A percentile compares a stretch with the other conserved stretches of the same genome.
Conservation (phyloP, 192 early-diverging fungal genomes). For the Dissophora ornata region DNA sequence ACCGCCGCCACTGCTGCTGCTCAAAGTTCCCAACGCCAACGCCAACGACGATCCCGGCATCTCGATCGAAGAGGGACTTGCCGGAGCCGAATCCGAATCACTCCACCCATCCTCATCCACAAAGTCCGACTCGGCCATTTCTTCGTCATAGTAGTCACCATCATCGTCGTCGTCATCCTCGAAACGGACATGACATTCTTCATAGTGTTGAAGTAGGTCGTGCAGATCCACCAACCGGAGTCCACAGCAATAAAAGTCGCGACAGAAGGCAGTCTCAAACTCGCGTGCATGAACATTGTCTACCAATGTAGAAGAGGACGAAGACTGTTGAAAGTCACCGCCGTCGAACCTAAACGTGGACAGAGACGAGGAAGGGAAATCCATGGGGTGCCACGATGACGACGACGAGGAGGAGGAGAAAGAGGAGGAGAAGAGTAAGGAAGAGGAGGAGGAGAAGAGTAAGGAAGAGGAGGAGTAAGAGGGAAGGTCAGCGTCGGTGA, state of each 20-base stretch:
- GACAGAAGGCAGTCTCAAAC: conserved; percentile 90
- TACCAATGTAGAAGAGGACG: not conserved
- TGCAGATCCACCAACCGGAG: conserved; percentile 86
- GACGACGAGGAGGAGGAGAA: not conserved
- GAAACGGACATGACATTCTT: conserved; percentile 91
- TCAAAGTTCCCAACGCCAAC: too few species aligned
- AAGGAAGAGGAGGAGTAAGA: not conserved
- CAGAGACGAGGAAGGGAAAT: not conserved
- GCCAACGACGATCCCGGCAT: too few species aligned
- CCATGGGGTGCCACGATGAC: conserved; percentile 4
- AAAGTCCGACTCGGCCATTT: conserved; percentile 2
- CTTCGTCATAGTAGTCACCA: not conserved
- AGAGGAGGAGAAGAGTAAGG: not conserved
- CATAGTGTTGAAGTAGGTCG: conserved; percentile 94
- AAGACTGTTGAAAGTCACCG: not conserved
- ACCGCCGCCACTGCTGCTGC: not conserved
- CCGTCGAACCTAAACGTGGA: conserved; percentile 16
- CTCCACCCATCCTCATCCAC: conserved; percentile 13
- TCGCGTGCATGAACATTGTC: conserved; percentile 66
- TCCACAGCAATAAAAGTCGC: conserved; percentile 95
- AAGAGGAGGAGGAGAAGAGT: not conserved
- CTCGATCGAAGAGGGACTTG: conserved; percentile 38
- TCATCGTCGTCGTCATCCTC: conserved; percentile 80
- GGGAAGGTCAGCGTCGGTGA: not conserved
- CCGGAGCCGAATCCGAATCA: conserved; percentile 28